A percentile compares a stretch with the other conserved stretches of the same genome.
phyloP scores from a whole-genome alignment of 169 alveolate species.

The Eimeria zaria region DNA sequence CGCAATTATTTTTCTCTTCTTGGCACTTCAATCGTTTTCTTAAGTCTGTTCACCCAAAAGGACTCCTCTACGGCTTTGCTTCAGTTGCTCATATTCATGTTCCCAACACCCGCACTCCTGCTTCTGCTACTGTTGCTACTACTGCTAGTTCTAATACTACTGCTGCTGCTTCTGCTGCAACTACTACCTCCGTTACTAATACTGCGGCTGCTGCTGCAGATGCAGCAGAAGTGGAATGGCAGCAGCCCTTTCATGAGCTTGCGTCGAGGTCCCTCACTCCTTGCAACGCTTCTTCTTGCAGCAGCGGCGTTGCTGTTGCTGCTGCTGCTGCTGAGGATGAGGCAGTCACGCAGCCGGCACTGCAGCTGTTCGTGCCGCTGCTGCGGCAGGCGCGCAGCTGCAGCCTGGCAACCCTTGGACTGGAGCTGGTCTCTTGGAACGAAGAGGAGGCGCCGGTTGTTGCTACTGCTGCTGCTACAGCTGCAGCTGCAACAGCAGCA shows the following conservation, averaged over 20 bases:
- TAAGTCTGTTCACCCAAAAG: constrained; percentile 73
- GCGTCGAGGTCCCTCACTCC: too few relatives aligned
- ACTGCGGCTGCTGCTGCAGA: constrained; percentile 10
- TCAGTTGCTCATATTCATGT: constrained; percentile 45
- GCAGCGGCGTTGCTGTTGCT: constrained; percentile 1
- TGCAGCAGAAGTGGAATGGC: too few relatives aligned
- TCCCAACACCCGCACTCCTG: not conserved
- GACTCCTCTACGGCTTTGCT: constrained; percentile 54
- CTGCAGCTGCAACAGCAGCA: constrained; percentile 36
- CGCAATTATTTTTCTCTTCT: constrained; percentile 90
- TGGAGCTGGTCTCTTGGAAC: constrained; percentile 45
- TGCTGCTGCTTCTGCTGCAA: not conserved
- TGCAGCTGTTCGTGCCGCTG: constrained; percentile 78
- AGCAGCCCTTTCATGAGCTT: too few relatives aligned
- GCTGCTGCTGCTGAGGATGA: constrained; percentile 47
- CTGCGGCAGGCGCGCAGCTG: constrained; percentile 78
- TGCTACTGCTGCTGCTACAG: constrained; percentile 37
- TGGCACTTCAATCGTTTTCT: constrained; percentile 90
- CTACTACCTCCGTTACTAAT: not conserved
- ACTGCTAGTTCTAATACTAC: not conserved
- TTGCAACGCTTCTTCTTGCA: too few relatives aligned
- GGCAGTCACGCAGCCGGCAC: constrained; percentile 41
- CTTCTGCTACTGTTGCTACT: constrained; percentile 10
- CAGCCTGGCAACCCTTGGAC: constrained; percentile 75
- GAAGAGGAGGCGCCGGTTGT: constrained; percentile 13